A percentile compares a stretch with the other conserved stretches of the same genome.
Conservation (phyloP, 2,329 filamentous ascomycete species). For the Albifimbria verrucaria region DNA sequence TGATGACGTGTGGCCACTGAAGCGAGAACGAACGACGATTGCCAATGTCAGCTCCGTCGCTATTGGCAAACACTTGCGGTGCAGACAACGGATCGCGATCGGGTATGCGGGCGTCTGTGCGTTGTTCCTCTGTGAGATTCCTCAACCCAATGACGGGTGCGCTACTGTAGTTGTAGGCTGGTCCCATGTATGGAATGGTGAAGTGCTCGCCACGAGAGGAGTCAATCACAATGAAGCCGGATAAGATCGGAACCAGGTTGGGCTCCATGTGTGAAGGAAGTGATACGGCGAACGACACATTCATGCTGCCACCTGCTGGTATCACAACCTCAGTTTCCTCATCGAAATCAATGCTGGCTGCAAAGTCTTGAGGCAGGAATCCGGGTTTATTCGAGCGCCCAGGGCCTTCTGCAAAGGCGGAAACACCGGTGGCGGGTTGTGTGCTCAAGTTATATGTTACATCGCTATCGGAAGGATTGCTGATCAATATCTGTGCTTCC, state of each 20-base stretch:
- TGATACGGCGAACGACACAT: not conserved
- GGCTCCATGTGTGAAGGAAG: not conserved
- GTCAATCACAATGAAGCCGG: not conserved
- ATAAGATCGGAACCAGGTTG: not conserved
- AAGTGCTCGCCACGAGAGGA: not conserved
- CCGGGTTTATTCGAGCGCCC: not conserved
- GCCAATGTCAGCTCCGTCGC: not conserved
- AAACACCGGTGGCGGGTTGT: not conserved
- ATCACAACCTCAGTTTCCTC: not conserved
- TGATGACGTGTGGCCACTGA: not conserved
- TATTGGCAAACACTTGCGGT: slow-evolving; percentile 1
- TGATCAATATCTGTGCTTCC: not conserved
- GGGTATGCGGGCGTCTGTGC: not conserved
- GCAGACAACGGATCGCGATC: not conserved
- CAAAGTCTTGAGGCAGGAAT: not conserved
- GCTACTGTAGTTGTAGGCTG: not conserved
- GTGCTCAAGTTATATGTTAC: not conserved
- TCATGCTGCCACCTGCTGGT: not conserved
- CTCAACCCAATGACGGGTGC: not conserved
- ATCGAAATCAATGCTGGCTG: not conserved
- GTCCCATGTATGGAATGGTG: not conserved
- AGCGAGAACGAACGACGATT: not conserved
- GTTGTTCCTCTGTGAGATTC: not conserved
- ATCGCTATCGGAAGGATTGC: not conserved
- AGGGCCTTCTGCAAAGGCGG: not conserved